These are phyloP conservation scores for Flaveria ramosissima DNA, from an alignment of 129 eudicot genomes.

Conservation along the genomic window DNA sequence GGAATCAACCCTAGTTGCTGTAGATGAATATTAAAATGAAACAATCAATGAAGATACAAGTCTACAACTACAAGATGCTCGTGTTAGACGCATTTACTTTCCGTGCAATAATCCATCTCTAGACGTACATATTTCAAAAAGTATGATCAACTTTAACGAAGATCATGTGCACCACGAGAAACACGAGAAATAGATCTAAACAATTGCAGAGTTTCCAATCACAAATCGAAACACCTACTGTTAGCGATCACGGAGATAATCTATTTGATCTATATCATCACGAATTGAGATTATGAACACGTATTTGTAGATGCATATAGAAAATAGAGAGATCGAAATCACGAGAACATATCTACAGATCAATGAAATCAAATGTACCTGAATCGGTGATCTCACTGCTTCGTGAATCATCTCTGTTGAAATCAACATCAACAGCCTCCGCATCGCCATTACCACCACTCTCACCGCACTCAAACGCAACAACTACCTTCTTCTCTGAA, in stretches of 20 bases:
- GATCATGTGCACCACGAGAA: neutral
- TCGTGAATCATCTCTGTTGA: conserved; percentile 45
- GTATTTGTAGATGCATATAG: neutral
- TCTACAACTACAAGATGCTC: conserved; percentile 8
- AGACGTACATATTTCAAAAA: neutral
- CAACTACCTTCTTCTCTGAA: conserved; percentile 27
- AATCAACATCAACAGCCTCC: conserved; percentile 47
- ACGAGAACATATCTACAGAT: too few relatives aligned
- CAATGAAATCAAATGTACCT: conserved; percentile 39
- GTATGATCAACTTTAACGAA: neutral
- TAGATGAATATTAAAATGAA: neutral
- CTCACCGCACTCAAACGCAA: conserved; percentile 29
- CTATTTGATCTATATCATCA: neutral
- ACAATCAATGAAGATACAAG: conserved; percentile 14
- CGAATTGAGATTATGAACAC: neutral
- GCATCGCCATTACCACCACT: conserved; percentile 32
- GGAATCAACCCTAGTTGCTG: conserved; percentile 11
- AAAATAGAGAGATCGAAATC: neutral
- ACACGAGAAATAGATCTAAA: conserved; percentile 19
- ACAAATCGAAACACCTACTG: neutral
- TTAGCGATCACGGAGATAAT: too few relatives aligned
- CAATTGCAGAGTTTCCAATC: conserved; percentile 2
- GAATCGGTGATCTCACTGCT: conserved; percentile 65
- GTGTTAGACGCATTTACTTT: conserved; percentile 15
- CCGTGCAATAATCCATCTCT: conserved; percentile 1